Percentiles rank a stretch among this genome's conserved stretches.
phyloP scores from a whole-genome alignment of 2,329 filamentous ascomycete genomes.

The Magnaporthales sp. region DNA sequence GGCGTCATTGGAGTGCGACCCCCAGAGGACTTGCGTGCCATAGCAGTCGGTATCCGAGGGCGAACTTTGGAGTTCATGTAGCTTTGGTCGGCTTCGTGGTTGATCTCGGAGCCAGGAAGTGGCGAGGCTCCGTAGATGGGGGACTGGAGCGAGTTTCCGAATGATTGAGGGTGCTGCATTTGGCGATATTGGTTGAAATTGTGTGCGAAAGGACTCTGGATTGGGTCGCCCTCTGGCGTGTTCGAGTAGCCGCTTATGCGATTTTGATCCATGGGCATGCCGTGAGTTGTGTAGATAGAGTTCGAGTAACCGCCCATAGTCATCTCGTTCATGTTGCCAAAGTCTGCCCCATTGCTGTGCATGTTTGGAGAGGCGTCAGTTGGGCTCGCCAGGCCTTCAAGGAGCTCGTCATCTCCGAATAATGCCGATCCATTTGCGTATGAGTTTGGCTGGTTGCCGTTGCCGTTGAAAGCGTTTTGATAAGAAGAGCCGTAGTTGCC shows the following conservation, averaged over 20 bases:
- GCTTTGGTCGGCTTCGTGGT: constrained; percentile 41
- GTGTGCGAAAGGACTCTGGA: constrained; percentile 80
- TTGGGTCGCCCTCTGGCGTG: constrained; percentile 84
- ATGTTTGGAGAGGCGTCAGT: constrained; percentile 42
- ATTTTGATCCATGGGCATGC: constrained; percentile 54
- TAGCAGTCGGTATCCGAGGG: constrained; percentile 49
- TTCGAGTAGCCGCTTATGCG: constrained; percentile 79
- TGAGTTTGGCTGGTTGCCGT: constrained; percentile 53
- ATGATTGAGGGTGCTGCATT: constrained; percentile 50
- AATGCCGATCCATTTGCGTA: constrained; percentile 72
- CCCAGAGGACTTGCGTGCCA: constrained; percentile 67
- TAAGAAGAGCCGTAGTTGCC: constrained; percentile 53
- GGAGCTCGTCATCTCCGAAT: constrained; percentile 81
- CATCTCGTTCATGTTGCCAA: constrained; percentile 43
- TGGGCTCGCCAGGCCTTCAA: constrained; percentile 60
- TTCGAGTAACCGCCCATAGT: constrained; percentile 47
- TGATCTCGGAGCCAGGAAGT: constrained; percentile 38
- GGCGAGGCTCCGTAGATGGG: constrained; percentile 42
- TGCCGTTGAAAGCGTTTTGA: constrained; percentile 48
- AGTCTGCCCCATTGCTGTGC: constrained; percentile 47
- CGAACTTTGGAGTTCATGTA: constrained; percentile 49
- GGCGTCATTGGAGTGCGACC: constrained; percentile 75
- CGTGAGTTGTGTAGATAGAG: constrained; percentile 42
- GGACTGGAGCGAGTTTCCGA: constrained; percentile 45
- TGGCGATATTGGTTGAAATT: constrained; percentile 70